A percentile compares a stretch with the other conserved stretches of the same genome.
These are phyloP conservation scores for Penicillium brasilianum DNA, from an alignment of 2,329 filamentous ascomycete species.

Conservation along the genomic window DNA sequence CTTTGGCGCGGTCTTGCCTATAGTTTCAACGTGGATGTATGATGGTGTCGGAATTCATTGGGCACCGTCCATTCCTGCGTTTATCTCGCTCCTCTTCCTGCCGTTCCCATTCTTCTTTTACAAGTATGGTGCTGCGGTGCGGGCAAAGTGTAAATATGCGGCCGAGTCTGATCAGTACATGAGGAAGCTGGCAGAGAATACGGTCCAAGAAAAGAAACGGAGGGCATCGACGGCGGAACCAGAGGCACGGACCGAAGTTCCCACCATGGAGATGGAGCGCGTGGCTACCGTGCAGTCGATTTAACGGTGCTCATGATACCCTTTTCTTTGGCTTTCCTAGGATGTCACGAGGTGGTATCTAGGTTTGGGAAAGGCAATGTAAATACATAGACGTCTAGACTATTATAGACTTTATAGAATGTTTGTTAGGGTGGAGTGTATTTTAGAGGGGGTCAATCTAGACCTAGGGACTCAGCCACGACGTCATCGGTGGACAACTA, in stretches of 20 bases:
- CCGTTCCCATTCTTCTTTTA: slow-evolving; percentile 14
- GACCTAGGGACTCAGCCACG: background rate
- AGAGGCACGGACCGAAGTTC: background rate
- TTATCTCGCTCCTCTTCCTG: slow-evolving; percentile 6
- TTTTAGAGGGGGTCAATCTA: background rate
- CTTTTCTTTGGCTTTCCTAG: background rate
- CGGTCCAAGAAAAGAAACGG: background rate
- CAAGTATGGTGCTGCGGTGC: slow-evolving; percentile 7
- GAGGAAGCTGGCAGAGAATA: background rate
- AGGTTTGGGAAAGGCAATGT: background rate
- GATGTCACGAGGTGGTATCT: background rate
- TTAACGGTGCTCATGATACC: too few species aligned
- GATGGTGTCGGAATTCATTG: slow-evolving; percentile 10
- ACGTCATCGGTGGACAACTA: background rate
- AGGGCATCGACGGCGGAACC: background rate
- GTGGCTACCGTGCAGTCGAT: background rate
- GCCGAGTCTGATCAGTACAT: slow-evolving; percentile 9
- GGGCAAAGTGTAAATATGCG: slow-evolving; percentile 10
- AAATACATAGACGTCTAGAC: background rate
- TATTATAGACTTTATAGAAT: too few species aligned
- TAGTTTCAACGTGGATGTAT: slow-evolving; percentile 12
- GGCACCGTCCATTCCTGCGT: slow-evolving; percentile 7
- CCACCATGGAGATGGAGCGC: background rate
- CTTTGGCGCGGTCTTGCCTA: slow-evolving; percentile 13
- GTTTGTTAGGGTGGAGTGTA: background rate